Conservation (phyloP, 352 stramenopile species). For the Bremia lactucae region DNA sequence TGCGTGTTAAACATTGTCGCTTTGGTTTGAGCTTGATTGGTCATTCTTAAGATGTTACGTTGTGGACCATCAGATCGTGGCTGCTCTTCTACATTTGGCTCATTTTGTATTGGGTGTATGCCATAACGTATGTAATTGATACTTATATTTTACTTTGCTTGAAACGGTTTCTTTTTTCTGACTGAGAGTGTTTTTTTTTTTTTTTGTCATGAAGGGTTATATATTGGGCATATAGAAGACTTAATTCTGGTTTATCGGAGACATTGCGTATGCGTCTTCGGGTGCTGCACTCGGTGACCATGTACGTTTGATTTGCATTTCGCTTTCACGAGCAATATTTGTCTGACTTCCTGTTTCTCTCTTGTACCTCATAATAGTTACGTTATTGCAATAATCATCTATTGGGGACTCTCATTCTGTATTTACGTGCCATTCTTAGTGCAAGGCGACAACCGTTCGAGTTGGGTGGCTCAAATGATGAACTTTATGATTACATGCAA, state of each 20-base stretch:
- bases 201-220: conserved; percentile 56
- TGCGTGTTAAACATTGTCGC: conserved; percentile 14
- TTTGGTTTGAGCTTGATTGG: neutral
- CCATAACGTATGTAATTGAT: conserved; percentile 42
- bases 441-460: conserved; percentile 34
- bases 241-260: conserved; percentile 74
- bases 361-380: too few relatives aligned
- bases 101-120: conserved; percentile 79
- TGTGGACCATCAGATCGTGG: conserved; percentile 43
- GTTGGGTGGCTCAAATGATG: conserved; percentile 66
- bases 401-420: conserved; percentile 79
- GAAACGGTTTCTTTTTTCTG: neutral
- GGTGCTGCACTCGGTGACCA: conserved; percentile 80
- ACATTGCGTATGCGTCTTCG: conserved; percentile 77
- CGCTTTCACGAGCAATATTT: neutral
- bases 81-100: conserved; percentile 82
- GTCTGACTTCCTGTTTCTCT: neutral
- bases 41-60: neutral
- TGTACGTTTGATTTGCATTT: conserved; percentile 31
- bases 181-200: conserved; percentile 1
- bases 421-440: conserved; percentile 81
- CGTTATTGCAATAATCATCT: conserved; percentile 87
- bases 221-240: conserved; percentile 71
- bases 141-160: neutral
- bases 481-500: conserved; percentile 88